Evolutionary conservation across 768 basidiomycete species (phyloP), one percentile per base, ranked within the genome.

Genomic region (Rhodotorula paludigena): DNA sequence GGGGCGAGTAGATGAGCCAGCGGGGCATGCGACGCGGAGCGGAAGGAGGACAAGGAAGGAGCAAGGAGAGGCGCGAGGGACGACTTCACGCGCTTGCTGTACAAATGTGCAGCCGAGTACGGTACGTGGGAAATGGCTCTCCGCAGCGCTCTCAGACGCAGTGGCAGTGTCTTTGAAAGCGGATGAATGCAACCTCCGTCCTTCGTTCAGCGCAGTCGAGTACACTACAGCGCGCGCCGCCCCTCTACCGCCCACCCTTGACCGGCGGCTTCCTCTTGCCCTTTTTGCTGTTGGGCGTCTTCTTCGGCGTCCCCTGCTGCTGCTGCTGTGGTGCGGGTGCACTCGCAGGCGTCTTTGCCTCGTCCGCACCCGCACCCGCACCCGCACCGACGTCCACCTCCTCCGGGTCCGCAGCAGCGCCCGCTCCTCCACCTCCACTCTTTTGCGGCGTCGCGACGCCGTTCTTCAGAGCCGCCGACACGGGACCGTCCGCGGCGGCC

Each of bases 241-340:
- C 38, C 5, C 3, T 8, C 38, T 36, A 69, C 47, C 58, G 30
- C 5, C 68, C 68, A 4, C 68, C 68, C 44, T 69, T 69, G 44
- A 62, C 64, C 35, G 47, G 30, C 33, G 64, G 64, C 51, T 69
- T 69, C 60, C 56, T 65, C 68, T 65, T 69, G 12, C 60, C 60
- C 51, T 70, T 70, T 45, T 54, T 41, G 23, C 25, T 56, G 30
- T 57, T 57, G 32, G 66, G 66, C 54, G 55, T 59, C 57, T 65
- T 70, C 53, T 59, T 65, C 30, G 63, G 58, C 21, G 63, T 64
- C 36, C 16, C 30, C 30, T 16, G 30, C 49, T 15, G 6, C 30
- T 14, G 44, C 57, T 2, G 51, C 57, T 16, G n/a, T 33, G 7
- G 25, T 38, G 33, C 35, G 53, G 9, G 11, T 2, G 9, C 53